A percentile compares a stretch with the other conserved stretches of the same genome.
Evolutionary conservation across 1,139 yeast species (phyloP).

Genomic region (Nakaseomyces kungkrabaensis): DNA sequence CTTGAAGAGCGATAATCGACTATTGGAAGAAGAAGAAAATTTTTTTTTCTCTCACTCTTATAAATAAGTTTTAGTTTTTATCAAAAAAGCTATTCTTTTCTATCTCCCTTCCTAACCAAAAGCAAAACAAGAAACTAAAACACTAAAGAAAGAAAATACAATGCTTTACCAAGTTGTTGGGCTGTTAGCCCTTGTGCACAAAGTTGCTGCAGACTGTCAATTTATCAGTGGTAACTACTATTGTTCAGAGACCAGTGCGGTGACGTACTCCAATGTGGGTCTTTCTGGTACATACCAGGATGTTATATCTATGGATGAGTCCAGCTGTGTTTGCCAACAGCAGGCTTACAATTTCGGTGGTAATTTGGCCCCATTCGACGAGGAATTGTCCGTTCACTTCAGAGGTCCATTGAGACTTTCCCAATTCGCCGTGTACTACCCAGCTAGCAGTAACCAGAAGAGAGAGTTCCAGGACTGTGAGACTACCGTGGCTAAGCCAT

Average conservation of each 20-base stretch:
- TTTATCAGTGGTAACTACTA: constrained; percentile 66
- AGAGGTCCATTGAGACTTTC: constrained; percentile 79
- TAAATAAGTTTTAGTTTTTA: too few species aligned
- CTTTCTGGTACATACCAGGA: constrained; percentile 67
- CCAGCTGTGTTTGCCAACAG: constrained; percentile 53
- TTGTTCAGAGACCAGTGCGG: constrained; percentile 60
- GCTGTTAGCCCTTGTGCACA: not conserved
- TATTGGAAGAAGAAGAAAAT: too few species aligned
- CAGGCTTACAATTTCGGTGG: constrained; percentile 54
- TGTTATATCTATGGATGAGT: constrained; percentile 61
- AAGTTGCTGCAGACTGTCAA: constrained; percentile 34
- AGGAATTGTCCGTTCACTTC: constrained; percentile 85
- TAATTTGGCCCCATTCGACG: constrained; percentile 69
- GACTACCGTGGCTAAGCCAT: constrained; percentile 22
- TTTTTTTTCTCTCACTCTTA: too few species aligned
- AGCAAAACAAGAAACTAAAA: not conserved
- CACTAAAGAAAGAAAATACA: too few species aligned
- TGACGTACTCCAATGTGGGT: constrained; percentile 65
- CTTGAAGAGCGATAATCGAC: too few species aligned
- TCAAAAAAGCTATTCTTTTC: too few species aligned
- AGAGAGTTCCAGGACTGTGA: constrained; percentile 29
- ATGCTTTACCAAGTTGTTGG: not conserved
- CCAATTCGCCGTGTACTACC: constrained; percentile 70
- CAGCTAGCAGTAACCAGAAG: constrained; percentile 32
- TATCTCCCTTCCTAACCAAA: not conserved